phyloP scores from a whole-genome alignment of 768 basidiomycete genomes.

The Leccinum imitatum region DNA sequence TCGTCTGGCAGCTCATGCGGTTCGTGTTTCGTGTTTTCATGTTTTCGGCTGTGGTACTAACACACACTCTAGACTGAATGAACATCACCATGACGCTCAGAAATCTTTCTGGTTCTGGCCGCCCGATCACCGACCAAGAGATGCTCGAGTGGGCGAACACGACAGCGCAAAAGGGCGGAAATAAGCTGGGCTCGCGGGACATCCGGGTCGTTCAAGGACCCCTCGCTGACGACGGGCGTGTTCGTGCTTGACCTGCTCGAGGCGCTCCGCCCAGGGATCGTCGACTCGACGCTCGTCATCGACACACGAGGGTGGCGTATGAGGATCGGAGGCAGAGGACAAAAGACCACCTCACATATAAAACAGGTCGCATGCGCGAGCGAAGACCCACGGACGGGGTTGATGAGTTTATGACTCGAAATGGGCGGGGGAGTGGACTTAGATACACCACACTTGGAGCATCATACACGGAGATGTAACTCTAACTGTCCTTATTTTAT shows the following conservation, averaged over 20 bases:
- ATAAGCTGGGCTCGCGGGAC: constrained; percentile 47
- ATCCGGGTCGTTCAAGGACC: constrained; percentile 95
- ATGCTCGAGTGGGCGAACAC: constrained; percentile 97
- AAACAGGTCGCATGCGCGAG: no score
- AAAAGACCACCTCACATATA: no score
- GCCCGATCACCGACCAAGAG: constrained; percentile 86
- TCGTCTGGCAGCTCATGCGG: constrained; percentile 99
- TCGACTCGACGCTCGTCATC: constrained; percentile 81
- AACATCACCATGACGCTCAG: constrained; percentile 84
- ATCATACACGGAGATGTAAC: no score
- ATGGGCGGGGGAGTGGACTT: no score
- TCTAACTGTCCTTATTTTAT: no score
- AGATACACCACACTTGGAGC: no score
- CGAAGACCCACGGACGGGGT: no score
- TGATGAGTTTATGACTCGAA: no score
- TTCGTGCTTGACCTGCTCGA: constrained; percentile 95
- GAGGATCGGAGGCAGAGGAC: constrained; percentile 75
- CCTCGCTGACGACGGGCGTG: constrained; percentile 79
- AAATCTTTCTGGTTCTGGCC: constrained; percentile 65
- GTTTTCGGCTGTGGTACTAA: background rate
- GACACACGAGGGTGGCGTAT: constrained; percentile 60
- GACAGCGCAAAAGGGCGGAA: constrained; percentile 66
- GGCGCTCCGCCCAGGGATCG: constrained; percentile 89
- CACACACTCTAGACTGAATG: constrained; percentile 53
- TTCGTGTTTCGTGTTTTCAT: constrained; percentile 30